Percentiles rank a stretch among this genome's conserved stretches.
Evolutionary conservation across 169 alveolate species (phyloP).

Genomic region (Plasmodium berghei): DNA sequence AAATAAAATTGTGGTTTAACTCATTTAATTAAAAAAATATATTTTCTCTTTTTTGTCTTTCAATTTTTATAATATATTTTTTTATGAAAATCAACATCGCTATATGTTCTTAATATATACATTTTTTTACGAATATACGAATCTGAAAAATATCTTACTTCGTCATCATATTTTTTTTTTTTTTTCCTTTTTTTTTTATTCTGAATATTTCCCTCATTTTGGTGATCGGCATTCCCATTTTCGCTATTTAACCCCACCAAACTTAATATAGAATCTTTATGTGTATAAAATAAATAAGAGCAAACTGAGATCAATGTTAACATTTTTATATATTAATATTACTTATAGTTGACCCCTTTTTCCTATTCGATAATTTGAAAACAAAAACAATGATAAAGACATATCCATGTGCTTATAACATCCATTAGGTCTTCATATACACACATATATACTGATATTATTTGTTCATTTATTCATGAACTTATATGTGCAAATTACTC

Average conservation of each 20-base stretch:
- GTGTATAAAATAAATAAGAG: constrained; percentile 54
- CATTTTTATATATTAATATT: constrained; percentile 31
- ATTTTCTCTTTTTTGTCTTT: background rate
- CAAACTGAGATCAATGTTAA: constrained; percentile 71
- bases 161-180: constrained; percentile 21
- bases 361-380: no score
- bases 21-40: background rate
- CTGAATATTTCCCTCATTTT: constrained; percentile 12
- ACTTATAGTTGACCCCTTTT: no score
- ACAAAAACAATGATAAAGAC: no score
- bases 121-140: constrained; percentile 53
- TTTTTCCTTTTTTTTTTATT: constrained; percentile 16
- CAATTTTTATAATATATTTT: constrained; percentile 8
- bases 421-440: no score
- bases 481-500: no score
- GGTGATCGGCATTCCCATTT: constrained; percentile 7
- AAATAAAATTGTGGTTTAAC: background rate
- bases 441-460: no score
- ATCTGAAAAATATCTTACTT: constrained; percentile 52
- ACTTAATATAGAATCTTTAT: constrained; percentile 63
- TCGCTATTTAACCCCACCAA: constrained; percentile 52
- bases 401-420: no score
- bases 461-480: no score
- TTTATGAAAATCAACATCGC: constrained; percentile 63
- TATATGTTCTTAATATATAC: constrained; percentile 67